Evolutionary conservation across 139 green algal species (phyloP), one percentile per base, ranked within the genome.

Genomic region (Raphidocelis subcapitata): DNA sequence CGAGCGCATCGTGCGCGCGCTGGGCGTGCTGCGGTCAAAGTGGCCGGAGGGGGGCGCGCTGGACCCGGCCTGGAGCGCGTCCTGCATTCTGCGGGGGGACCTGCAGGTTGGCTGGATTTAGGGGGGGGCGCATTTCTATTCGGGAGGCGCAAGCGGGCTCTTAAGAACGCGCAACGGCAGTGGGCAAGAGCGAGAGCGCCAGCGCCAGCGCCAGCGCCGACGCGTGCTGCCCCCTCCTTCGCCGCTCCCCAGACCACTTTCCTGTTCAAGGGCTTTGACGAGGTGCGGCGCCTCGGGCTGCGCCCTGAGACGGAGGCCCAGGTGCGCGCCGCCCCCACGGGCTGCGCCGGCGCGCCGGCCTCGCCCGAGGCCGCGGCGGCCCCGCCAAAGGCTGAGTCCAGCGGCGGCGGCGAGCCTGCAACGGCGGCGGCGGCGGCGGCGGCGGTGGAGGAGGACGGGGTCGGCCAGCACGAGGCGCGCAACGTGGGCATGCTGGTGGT

Each of bases 211-310:
- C n/a, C n/a, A n/a, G n/a, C n/a, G n/a, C n/a, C n/a, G n/a, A n/a
- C n/a, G n/a, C n/a, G n/a, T n/a, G n/a, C n/a, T n/a, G n/a, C n/a
- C n/a, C n/a, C n/a, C n/a, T n/a, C n/a, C n/a, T n/a, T n/a, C n/a
- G 56, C 56, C 36, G 85, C 90, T 67, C 65, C 88, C 37, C 86
- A 95, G 75, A 88, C 86, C 31, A 95, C 88, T 1, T 97, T 97
- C 57, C 21, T 89, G 29, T 97, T 97, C 84, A 94, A 93, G 65
- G 93, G 93, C 3, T 98, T 97, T 80, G 93, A 98, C 54, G 93
- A 98, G 79, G 87, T 91, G 44, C 80, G 90, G 46, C 84, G 93
- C 0, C 80, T 98, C 60, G 93, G 93, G 1, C 76, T 98, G 61
- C 67, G 60, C 28, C 56, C 76, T 36, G 86, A 93, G 29, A 96